Evolutionary conservation across 192 early-diverging fungal genomes (phyloP).

Genomic region (Phlyctochytrium bullatum): DNA sequence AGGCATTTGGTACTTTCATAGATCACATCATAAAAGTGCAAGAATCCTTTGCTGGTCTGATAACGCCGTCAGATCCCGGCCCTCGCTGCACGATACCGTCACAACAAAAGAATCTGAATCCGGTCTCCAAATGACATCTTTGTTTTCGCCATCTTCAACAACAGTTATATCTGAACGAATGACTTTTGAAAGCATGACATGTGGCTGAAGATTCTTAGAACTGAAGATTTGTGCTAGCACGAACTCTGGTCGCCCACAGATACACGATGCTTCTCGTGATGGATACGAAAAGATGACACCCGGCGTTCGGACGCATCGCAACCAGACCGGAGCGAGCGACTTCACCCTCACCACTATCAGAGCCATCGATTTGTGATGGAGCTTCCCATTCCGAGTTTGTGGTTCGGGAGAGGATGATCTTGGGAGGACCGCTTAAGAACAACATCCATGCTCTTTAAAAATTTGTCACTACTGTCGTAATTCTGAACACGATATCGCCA

Average conservation of each 20-base stretch:
- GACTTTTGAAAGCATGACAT: slow-evolving; percentile 61
- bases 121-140: slow-evolving; percentile 70
- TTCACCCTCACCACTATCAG: not conserved
- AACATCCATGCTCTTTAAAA: no score
- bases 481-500: no score
- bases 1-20: slow-evolving; percentile 41
- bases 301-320: not conserved
- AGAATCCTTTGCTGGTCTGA: slow-evolving; percentile 63
- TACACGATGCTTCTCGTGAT: slow-evolving; percentile 59
- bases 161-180: slow-evolving; percentile 61
- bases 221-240: slow-evolving; percentile 5
- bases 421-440: not conserved
- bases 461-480: no score
- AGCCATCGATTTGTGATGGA: not conserved
- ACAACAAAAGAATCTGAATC: slow-evolving; percentile 64
- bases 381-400: not conserved
- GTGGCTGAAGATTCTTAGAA: slow-evolving; percentile 48
- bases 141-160: slow-evolving; percentile 72
- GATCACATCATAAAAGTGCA: slow-evolving; percentile 67
- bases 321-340: not conserved
- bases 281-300: slow-evolving; percentile 45
- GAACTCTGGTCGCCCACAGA: slow-evolving; percentile 66
- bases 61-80: not conserved
- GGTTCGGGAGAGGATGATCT: not conserved
- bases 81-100: slow-evolving; percentile 47